Percentiles rank a stretch among this genome's conserved stretches.
These are phyloP conservation scores for Xylariales sp. DNA, from an alignment of 2,329 filamentous ascomycete species.

Conservation along the genomic window DNA sequence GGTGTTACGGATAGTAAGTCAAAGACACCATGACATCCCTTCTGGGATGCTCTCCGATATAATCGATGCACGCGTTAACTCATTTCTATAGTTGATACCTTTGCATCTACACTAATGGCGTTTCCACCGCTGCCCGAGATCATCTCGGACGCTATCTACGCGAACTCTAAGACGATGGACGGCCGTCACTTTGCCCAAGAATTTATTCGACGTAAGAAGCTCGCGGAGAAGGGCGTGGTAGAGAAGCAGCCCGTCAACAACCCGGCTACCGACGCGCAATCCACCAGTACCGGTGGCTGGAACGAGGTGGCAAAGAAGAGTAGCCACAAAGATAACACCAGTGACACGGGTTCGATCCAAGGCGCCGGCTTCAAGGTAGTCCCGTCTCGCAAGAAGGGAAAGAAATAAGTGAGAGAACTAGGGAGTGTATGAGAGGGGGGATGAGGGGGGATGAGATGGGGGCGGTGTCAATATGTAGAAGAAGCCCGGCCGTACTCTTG, in stretches of 20 bases:
- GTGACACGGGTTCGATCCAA: slow-evolving; percentile 56
- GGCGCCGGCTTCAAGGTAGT: slow-evolving; percentile 88
- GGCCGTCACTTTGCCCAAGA: slow-evolving; percentile 94
- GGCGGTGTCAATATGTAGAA: not conserved
- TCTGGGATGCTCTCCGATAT: no score
- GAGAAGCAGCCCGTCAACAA: slow-evolving; percentile 74
- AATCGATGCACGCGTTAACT: slow-evolving; percentile 13
- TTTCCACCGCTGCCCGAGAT: slow-evolving; percentile 83
- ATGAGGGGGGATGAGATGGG: not conserved
- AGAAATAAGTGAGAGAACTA: slow-evolving; percentile 63
- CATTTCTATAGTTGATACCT: slow-evolving; percentile 73
- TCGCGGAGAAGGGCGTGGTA: slow-evolving; percentile 90
- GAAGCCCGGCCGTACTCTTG: not conserved
- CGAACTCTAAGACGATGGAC: slow-evolving; percentile 88
- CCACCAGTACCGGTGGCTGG: slow-evolving; percentile 75
- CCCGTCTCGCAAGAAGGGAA: slow-evolving; percentile 89
- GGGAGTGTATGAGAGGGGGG: not conserved
- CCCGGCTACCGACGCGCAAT: slow-evolving; percentile 56
- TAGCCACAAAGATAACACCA: slow-evolving; percentile 60
- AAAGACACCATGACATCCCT: not conserved
- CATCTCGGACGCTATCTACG: slow-evolving; percentile 91
- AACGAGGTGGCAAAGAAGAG: slow-evolving; percentile 98
- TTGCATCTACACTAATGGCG: slow-evolving; percentile 79
- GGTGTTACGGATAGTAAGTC: slow-evolving; percentile 64
- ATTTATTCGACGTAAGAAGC: slow-evolving; percentile 90